Conservation (phyloP, 2,329 filamentous ascomycete genomes). For the Nigrospora sphaerica region DNA sequence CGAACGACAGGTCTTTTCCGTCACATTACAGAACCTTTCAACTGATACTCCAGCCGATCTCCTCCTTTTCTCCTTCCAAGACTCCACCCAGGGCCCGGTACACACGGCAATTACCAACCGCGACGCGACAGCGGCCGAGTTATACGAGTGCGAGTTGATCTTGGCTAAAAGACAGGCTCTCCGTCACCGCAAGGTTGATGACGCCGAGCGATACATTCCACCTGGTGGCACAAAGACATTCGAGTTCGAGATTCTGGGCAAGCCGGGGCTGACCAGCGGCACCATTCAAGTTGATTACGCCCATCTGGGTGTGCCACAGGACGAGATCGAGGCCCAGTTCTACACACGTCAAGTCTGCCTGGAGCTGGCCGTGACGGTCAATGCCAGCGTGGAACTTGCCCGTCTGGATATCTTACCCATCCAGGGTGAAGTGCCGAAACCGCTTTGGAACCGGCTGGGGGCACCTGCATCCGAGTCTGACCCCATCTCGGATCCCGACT, state of each 20-base stretch:
- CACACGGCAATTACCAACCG: conserved; percentile 69
- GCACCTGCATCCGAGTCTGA: conserved; percentile 17
- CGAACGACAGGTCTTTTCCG: conserved; percentile 68
- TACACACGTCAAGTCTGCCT: conserved; percentile 78
- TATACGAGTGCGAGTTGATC: conserved; percentile 81
- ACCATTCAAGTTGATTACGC: conserved; percentile 83
- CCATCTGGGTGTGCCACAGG: conserved; percentile 62
- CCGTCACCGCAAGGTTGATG: conserved; percentile 42
- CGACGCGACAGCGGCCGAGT: conserved; percentile 68
- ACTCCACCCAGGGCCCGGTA: conserved; percentile 74
- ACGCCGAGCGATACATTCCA: conserved; percentile 52
- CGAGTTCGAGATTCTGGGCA: conserved; percentile 78
- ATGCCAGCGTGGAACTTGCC: conserved; percentile 78
- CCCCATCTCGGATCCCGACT: conserved; percentile 24
- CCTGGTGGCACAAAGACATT: conserved; percentile 65
- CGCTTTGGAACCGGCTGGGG: conserved; percentile 46
- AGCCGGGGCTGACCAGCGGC: conserved; percentile 74
- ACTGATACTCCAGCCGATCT: conserved; percentile 68
- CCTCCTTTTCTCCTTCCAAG: conserved; percentile 79
- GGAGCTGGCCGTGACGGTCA: conserved; percentile 82
- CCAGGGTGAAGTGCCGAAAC: conserved; percentile 54
- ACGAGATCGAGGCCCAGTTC: conserved; percentile 65
- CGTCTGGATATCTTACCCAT: conserved; percentile 75
- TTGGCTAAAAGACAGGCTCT: conserved; percentile 68
- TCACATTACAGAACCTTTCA: conserved; percentile 76